Evolutionary conservation across 1,139 yeast species (phyloP).

Genomic region (Debaryomycetaceae sp.): DNA sequence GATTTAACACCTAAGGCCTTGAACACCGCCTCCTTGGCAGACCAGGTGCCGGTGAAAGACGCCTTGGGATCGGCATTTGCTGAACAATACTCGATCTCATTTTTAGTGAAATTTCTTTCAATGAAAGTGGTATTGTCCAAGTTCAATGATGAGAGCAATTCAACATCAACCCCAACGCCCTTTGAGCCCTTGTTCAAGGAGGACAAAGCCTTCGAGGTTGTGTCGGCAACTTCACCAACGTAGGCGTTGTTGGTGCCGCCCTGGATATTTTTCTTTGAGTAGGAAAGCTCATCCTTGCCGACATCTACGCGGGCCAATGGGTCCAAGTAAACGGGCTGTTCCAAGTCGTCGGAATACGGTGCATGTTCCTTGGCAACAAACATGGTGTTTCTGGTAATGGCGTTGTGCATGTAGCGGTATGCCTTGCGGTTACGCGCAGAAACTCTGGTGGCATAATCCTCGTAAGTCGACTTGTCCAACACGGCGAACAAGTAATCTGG

Average conservation of each 20-base stretch:
- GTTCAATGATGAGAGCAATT: slow-evolving; percentile 76
- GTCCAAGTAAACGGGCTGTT: slow-evolving; percentile 86
- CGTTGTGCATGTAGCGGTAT: slow-evolving; percentile 94
- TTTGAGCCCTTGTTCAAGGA: slow-evolving; percentile 46
- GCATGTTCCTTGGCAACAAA: slow-evolving; percentile 92
- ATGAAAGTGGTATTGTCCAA: slow-evolving; percentile 82
- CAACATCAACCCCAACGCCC: slow-evolving; percentile 97
- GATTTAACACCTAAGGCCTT: slow-evolving; percentile 88
- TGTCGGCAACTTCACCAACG: slow-evolving; percentile 31
- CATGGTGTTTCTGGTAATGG: slow-evolving; percentile 85
- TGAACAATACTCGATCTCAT: slow-evolving; percentile 75
- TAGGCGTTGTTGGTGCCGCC: slow-evolving; percentile 22
- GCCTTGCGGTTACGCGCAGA: slow-evolving; percentile 81
- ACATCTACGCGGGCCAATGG: slow-evolving; percentile 83
- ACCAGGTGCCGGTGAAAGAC: slow-evolving; percentile 97
- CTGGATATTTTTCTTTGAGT: slow-evolving; percentile 41
- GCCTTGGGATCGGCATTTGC: slow-evolving; percentile 76
- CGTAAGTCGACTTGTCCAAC: slow-evolving; percentile 65
- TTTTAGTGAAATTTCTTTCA: slow-evolving; percentile 83
- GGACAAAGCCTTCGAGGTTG: slow-evolving; percentile 49
- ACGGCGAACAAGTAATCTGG: slow-evolving; percentile 91
- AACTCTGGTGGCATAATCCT: slow-evolving; percentile 68
- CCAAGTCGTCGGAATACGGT: slow-evolving; percentile 86
- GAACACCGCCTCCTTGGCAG: slow-evolving; percentile 98
- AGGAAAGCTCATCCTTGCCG: slow-evolving; percentile 47